phyloP scores from a whole-genome alignment of 75 land plant species.

The Sequoiadendron giganteum region DNA sequence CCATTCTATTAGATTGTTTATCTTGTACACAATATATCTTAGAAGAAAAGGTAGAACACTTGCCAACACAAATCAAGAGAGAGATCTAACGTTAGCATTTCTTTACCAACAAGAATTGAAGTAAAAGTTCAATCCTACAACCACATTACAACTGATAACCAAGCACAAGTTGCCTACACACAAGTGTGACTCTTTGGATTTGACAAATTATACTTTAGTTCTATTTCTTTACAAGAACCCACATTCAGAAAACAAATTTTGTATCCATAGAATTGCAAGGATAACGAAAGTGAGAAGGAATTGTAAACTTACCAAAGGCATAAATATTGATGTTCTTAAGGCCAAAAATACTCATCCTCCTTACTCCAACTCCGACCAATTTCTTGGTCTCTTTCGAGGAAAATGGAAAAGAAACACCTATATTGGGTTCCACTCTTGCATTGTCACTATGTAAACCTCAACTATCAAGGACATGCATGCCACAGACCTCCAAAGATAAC shows the following conservation, averaged over 20 bases:
- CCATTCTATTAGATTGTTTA: background rate
- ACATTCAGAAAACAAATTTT: background rate
- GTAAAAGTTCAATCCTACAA: background rate
- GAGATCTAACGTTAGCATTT: background rate
- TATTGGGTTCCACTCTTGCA: conserved; percentile 52
- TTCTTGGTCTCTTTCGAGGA: conserved; percentile 31
- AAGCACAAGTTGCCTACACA: background rate
- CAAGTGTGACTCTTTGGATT: background rate
- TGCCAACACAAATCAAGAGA: background rate
- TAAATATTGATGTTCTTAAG: conserved; percentile 90
- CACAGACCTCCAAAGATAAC: conserved; percentile 33
- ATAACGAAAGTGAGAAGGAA: background rate
- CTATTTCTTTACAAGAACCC: background rate
- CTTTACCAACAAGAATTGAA: background rate
- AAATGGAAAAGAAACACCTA: conserved; percentile 68
- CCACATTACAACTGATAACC: background rate
- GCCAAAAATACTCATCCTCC: conserved; percentile 80
- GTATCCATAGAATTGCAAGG: background rate
- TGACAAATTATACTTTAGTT: background rate
- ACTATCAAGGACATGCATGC: conserved; percentile 31
- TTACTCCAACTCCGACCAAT: conserved; percentile 74
- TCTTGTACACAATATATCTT: background rate
- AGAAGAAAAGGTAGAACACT: background rate
- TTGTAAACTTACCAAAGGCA: conserved; percentile 64
- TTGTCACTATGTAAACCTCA: background rate